These are phyloP conservation scores for Polytrichum formosum DNA, from an alignment of 225 moss, liverwort and hornwort genomes.

Conservation along the genomic window DNA sequence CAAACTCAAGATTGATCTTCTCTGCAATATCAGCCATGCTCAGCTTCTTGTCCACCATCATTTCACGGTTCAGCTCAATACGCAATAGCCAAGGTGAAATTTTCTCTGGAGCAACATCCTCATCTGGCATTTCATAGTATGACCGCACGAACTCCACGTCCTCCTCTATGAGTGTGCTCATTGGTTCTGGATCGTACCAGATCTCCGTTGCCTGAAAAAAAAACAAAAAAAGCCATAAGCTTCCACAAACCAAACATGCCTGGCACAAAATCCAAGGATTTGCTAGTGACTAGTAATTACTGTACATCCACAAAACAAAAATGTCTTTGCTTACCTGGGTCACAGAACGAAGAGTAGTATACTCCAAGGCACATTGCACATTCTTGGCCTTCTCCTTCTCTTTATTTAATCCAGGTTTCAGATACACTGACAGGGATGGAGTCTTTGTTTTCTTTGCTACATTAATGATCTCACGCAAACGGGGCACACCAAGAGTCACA, in stretches of 20 bases:
- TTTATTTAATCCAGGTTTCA: constrained; percentile 72
- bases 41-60: constrained; percentile 99
- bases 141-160: constrained; percentile 94
- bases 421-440: constrained; percentile 84
- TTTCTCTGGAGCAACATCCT: constrained; percentile 96
- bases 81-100: constrained; percentile 96
- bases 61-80: constrained; percentile 92
- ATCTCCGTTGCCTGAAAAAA: constrained; percentile 80
- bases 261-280: too few species aligned
- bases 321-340: constrained; percentile 33
- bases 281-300: background rate
- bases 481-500: constrained; percentile 92
- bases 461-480: constrained; percentile 93
- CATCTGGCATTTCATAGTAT: constrained; percentile 98
- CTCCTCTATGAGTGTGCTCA: constrained; percentile 96
- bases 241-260: too few species aligned
- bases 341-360: constrained; percentile 89
- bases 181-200: constrained; percentile 99
- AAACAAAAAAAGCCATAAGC: background rate
- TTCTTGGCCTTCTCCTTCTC: constrained; percentile 94
- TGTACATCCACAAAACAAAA: background rate
- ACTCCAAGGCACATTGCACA: constrained; percentile 94
- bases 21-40: constrained; percentile 99
- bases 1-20: constrained; percentile 95
- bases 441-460: constrained; percentile 98